These are phyloP conservation scores for Haplosporangium gracile DNA, from an alignment of 192 early-diverging fungal species.

Conservation along the genomic window DNA sequence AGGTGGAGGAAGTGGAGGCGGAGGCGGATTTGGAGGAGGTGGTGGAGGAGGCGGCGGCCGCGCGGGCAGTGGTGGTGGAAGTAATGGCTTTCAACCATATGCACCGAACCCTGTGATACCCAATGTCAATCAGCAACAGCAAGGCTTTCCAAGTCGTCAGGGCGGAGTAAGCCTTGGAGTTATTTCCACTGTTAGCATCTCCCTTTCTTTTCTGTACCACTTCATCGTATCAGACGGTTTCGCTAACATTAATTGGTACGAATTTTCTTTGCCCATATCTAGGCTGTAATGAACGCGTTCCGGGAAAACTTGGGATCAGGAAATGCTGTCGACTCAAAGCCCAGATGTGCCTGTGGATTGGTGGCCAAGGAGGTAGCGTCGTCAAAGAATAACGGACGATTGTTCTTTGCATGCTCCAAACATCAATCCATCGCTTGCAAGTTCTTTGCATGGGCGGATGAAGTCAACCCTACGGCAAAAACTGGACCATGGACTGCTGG, in stretches of 20 bases:
- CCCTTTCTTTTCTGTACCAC: neutral
- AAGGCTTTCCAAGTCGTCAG: neutral
- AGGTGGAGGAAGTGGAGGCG: slow-evolving; percentile 13
- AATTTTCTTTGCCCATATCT: neutral
- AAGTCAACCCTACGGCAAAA: neutral
- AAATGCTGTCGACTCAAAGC: slow-evolving; percentile 6
- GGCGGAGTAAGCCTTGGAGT: neutral
- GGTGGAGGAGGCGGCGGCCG: slow-evolving; percentile 16
- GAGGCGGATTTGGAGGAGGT: slow-evolving; percentile 14
- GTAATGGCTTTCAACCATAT: slow-evolving; percentile 12
- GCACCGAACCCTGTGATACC: neutral
- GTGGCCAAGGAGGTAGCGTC: slow-evolving; percentile 25
- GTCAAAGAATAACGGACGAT: slow-evolving; percentile 7
- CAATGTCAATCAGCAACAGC: slow-evolving; percentile 8
- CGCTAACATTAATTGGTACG: neutral
- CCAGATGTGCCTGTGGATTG: slow-evolving; percentile 25
- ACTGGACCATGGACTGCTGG: slow-evolving; percentile 7
- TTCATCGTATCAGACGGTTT: too few species aligned
- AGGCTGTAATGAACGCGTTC: slow-evolving; percentile 23
- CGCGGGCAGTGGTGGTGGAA: slow-evolving; percentile 14
- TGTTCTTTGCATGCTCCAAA: slow-evolving; percentile 38
- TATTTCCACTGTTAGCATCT: neutral
- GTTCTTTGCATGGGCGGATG: slow-evolving; percentile 76
- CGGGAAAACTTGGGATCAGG: slow-evolving; percentile 13
- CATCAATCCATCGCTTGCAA: slow-evolving; percentile 47